Evolutionary conservation across 495 filamentous ascomycete species (phyloP).

Genomic region (Recurvomyces mirabilis): DNA sequence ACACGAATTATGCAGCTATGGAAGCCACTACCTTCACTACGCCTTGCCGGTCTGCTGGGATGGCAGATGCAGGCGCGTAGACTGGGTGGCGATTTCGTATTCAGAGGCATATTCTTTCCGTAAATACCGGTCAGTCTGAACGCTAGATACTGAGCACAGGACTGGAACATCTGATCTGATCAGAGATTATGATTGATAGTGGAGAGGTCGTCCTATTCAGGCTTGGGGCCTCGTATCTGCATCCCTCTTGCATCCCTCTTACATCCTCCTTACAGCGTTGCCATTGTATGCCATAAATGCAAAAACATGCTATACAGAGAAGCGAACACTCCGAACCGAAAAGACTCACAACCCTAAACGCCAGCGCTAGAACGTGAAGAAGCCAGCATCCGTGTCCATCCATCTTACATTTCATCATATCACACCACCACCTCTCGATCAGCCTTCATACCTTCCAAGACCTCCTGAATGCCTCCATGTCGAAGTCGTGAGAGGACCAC

Average conservation of each 20-base stretch:
- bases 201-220: conserved; percentile 12
- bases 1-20: too few species aligned
- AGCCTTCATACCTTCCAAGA: conserved; percentile 71
- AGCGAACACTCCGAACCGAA: background rate
- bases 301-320: too few species aligned
- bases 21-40: too few species aligned
- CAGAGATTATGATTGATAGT: too few species aligned
- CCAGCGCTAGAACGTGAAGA: conserved; percentile 2
- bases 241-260: background rate
- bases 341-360: conserved; percentile 1
- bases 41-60: too few species aligned
- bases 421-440: conserved; percentile 42
- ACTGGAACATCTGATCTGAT: too few species aligned
- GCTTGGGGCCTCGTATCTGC: conserved; percentile 9
- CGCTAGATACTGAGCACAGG: too few species aligned
- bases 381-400: background rate
- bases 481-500: conserved; percentile 81
- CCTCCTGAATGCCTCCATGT: conserved; percentile 68
- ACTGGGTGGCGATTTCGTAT: too few species aligned
- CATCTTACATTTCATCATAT: background rate
- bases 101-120: too few species aligned
- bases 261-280: background rate
- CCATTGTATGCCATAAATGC: background rate
- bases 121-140: too few species aligned
- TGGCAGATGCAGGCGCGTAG: too few species aligned